Percentiles rank a stretch among this genome's conserved stretches.
Conservation (phyloP, 1,139 yeast species). For the Meyerozyma carpophila region DNA sequence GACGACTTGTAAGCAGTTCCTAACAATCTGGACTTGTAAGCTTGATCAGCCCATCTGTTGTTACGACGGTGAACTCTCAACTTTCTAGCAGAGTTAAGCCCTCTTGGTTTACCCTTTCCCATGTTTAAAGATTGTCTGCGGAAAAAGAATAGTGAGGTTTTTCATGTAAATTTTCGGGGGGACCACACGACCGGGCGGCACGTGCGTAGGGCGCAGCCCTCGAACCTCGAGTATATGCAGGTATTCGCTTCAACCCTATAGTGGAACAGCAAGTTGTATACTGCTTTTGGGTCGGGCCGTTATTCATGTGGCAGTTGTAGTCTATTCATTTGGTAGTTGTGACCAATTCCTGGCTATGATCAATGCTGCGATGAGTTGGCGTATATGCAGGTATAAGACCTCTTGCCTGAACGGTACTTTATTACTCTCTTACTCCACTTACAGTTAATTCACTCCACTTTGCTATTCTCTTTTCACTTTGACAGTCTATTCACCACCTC, state of each 20-base stretch:
- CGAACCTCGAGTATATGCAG: not conserved
- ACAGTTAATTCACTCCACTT: too few relatives aligned
- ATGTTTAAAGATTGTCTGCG: constrained; percentile 34
- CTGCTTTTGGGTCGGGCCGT: too few relatives aligned
- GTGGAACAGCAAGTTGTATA: too few relatives aligned
- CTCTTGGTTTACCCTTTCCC: constrained; percentile 97
- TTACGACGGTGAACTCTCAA: constrained; percentile 99
- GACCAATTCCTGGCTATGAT: not conserved
- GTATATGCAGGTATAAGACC: too few relatives aligned
- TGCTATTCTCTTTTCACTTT: too few relatives aligned
- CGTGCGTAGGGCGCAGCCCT: constrained; percentile 1
- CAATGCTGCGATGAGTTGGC: too few relatives aligned
- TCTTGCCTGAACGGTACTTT: too few relatives aligned
- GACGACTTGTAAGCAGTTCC: constrained; percentile 99
- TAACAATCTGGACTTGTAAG: constrained; percentile 97
- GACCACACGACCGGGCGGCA: not conserved
- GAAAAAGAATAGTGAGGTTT: constrained; percentile 1
- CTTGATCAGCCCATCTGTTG: constrained; percentile 99
- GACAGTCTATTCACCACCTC: not conserved
- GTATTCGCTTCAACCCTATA: too few relatives aligned
- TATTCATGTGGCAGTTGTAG: too few relatives aligned
- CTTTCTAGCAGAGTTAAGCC: constrained; percentile 99
- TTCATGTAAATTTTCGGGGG: constrained; percentile 1
- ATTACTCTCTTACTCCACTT: too few relatives aligned
- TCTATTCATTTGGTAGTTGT: too few relatives aligned